Base-by-base conservation (phyloP, 2,329 filamentous ascomycete species). In the Emydomyces testavorans region DNA sequence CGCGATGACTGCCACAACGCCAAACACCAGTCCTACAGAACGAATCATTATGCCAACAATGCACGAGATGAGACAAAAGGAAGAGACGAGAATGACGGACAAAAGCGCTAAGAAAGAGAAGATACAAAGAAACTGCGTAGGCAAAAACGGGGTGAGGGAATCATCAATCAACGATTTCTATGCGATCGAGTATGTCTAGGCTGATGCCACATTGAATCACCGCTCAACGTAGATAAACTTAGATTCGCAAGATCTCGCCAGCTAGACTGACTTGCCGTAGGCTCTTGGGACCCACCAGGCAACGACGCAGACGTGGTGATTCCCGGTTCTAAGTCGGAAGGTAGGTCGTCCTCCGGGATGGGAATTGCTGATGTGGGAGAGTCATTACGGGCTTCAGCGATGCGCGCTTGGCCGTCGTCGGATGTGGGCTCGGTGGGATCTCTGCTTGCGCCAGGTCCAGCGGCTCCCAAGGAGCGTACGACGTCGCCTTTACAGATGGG, bases 401-500 rank as follows among this genome's bases (percentile, higher is more conserved):
- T 70, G 56, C 69, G 65, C 3, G 57, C 59, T 55, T 75, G 71
- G 11, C 71, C 54, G 32, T 68, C 63, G 34, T 71, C 64, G n/a
- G 65, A 63, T 15, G 67, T 66, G 20, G 66, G 61, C 36, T 72
- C 67, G 26, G 65, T 60, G 23, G 66, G 56, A 26, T 56, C 51
- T 36, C 37, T 21, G 11, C 26, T 36, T 1, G 34, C 26, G 36
- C 47, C 49, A 28, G 49, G 45, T 11, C 39, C 31, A 21, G 36
- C 26, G 4, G 45, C 21, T 10, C 51, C 53, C 32, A 87, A 60
- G 1, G 70, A 72, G 36, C 70, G 65, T 13, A 98, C 90, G 29
- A 98, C 92, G 62, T 98, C 92, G 41, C 89, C 88, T 70, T 98
- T 98, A 71, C 92, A 98, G 52, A 98, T 96, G 0, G 92, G 92